Percentiles rank a stretch among this genome's conserved stretches.
Conservation (phyloP, 176 grass and related monocot genomes). For the Hordeum marinum region DNA sequence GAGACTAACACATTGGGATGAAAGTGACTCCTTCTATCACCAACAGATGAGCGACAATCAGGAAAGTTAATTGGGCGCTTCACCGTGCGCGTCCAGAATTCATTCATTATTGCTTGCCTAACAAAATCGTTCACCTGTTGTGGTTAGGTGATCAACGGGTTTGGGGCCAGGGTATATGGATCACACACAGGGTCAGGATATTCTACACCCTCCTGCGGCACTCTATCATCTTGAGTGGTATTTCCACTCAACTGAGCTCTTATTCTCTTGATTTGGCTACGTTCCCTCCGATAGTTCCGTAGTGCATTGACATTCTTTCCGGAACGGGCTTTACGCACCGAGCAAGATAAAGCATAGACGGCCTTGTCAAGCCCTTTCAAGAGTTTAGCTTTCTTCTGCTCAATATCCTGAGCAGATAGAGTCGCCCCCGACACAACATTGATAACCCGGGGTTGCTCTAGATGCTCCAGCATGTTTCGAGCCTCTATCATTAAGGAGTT, state of each 20-base stretch:
- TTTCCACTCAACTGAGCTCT: neutral
- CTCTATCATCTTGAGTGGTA: too few relatives aligned
- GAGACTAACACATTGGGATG: neutral
- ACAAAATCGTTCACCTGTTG: neutral
- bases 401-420: too few relatives aligned
- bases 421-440: too few relatives aligned
- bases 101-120: neutral
- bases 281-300: neutral
- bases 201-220: neutral
- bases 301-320: neutral
- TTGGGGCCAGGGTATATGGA: neutral
- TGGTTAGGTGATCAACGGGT: neutral
- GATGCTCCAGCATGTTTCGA: neutral
- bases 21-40: rapidly evolving
- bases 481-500: neutral
- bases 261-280: neutral
- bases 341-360: neutral
- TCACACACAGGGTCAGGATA: neutral
- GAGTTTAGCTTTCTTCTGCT: neutral
- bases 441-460: too few relatives aligned
- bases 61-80: neutral
- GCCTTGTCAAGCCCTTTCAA: neutral
- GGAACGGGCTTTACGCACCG: neutral
- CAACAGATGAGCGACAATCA: too few relatives aligned
- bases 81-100: neutral